phyloP scores from a whole-genome alignment of 1,139 yeast genomes.

The Yamadazyma diddensiae region DNA sequence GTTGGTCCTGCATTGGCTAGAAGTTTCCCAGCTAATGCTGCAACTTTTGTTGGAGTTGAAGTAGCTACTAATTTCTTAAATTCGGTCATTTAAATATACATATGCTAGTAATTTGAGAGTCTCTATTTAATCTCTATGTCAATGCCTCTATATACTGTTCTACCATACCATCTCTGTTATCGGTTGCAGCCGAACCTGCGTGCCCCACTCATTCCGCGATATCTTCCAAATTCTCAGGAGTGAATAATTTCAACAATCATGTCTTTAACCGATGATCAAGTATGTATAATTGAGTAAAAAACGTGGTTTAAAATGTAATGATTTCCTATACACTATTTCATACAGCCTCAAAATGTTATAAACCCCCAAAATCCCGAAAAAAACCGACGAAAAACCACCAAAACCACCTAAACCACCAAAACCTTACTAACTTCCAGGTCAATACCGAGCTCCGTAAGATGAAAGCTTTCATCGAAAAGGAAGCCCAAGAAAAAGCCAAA shows the following conservation, averaged over 20 bases:
- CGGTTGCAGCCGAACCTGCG: too few relatives aligned
- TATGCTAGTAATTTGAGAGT: too few relatives aligned
- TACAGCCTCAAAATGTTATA: too few relatives aligned
- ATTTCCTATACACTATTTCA: too few relatives aligned
- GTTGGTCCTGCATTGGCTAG: constrained; percentile 93
- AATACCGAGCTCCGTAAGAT: constrained; percentile 94
- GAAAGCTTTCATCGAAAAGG: constrained; percentile 98
- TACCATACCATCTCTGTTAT: too few relatives aligned
- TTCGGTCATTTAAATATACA: constrained; percentile 11
- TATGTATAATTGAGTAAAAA: constrained; percentile 33
- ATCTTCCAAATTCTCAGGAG: too few relatives aligned
- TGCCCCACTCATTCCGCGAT: too few relatives aligned
- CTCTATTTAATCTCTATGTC: neutral
- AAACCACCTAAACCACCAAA: too few relatives aligned
- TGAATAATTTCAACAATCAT: constrained; percentile 22
- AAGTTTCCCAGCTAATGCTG: constrained; percentile 98
- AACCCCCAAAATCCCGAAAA: too few relatives aligned
- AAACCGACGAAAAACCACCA: too few relatives aligned
- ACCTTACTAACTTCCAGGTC: constrained; percentile 51
- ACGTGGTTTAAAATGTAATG: too few relatives aligned
- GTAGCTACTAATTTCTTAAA: constrained; percentile 71
- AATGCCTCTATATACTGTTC: too few relatives aligned
- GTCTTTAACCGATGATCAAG: constrained; percentile 50
- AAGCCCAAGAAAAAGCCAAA: constrained; percentile 97
- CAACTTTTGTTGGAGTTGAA: constrained; percentile 95